Evolutionary conservation across 202 grass and related monocot species (phyloP), one percentile per base, ranked within the genome.

Genomic region (Digitaria exilis): DNA sequence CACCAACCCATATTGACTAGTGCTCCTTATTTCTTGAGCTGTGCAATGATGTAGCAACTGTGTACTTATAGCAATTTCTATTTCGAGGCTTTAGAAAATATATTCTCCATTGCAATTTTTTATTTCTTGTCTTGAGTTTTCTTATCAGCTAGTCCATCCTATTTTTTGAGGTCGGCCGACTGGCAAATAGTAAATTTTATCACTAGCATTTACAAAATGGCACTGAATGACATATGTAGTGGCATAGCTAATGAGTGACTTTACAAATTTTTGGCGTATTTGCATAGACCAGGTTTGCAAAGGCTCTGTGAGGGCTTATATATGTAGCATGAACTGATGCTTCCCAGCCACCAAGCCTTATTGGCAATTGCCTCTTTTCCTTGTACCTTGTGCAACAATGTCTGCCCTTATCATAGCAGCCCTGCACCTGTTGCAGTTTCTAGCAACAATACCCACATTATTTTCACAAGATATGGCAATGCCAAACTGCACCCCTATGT

Each of bases 321-420:
- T 60, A 29, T 61, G 64, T 70, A 70, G 67, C 41, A 70, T 70
- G 67, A 70, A 70, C 42, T 70, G 21, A 29, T 70, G 42, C 41
- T 14, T 18, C 24, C 7, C 67, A 70, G 22, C 42, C 41, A 70
- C 67, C 43, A 70, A 46, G n/a, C 41, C 12, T 44, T 26, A 28
- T 46, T 17, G 19, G 22, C 39, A 28, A 46, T 14, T 16, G 25
- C 41, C 2, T 17, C 42, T 28, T 25, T 46, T 28, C 39, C 41
- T 46, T 46, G 42, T 46, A 29, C 67, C 67, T 45, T 26, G 7
- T 1, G n/a, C 67, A 70, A 29, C 67, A 46, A 70, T 70, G 67
- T 24, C 45, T 15, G 29, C 24, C 17, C 42, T 70, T 70, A 6
- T 42, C 67, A 70, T 70, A 29, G 42, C 67, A 46, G 14, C 42